Evolutionary conservation across 305 asterid species (phyloP), one percentile per base, ranked within the genome.

Genomic region (Fraxinus velutina): DNA sequence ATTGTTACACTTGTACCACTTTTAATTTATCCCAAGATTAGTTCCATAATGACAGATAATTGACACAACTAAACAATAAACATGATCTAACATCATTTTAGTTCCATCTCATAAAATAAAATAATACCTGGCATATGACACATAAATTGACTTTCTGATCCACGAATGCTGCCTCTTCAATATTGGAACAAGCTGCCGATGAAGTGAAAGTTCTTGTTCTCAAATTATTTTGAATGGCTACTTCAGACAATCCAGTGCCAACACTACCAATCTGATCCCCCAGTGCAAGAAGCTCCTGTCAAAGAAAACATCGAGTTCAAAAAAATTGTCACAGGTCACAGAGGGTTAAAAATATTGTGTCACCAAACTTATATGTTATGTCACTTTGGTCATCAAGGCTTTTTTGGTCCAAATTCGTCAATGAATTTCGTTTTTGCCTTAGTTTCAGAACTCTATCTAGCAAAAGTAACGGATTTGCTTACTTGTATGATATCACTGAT

Each of bases 241-340:
- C 88, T 77, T 88, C 91, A 33, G 90, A 75, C 66, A 89, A 81
- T 33, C 92, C 91, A 73, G 91, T 84, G 50, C 84, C 86, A 34
- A 84, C 92, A 84, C 77, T 83, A 47, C 92, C 92, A 81, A 89
- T 89, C 79, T 85, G 90, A 79, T 88, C 91, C 44, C 90, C 92
- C 84, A 88, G 76, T 37, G 88, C 91, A 37, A 89, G 90, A 78
- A 88, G 91, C 78, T 89, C 91, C 91, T 88, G 92, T 5, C 32
- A 47, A 24, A 72, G 27, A 15, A 64, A 60, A 21, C 13, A 2
- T 21, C 17, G 8, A 60, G 30, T 7, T 60, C 12, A 21, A 7
- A 60, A 19, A 22, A 60, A 60, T 21, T 19, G 30, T 17, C 66
- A 55, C 66, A 17, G 64, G 64, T 55, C 64, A 17, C 64, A 5